A percentile compares a stretch with the other conserved stretches of the same genome.
phyloP scores from a whole-genome alignment of 1,139 yeast species.

The Candida sanyaensis region DNA sequence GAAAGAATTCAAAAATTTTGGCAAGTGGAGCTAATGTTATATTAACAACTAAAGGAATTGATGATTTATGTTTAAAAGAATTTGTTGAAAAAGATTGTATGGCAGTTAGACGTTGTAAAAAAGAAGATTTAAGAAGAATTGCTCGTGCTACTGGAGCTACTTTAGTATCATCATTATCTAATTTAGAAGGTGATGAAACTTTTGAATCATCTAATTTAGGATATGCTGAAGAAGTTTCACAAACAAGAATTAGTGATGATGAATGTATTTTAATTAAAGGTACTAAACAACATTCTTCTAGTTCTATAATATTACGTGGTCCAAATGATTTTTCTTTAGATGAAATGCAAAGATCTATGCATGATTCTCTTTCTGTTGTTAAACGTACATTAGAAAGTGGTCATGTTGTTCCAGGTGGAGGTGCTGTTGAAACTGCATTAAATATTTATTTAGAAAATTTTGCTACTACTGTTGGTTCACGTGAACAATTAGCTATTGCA shows the following conservation, averaged over 20 bases:
- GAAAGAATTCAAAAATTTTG: conserved; percentile 86
- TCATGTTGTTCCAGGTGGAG: conserved; percentile 96
- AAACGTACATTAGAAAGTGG: conserved; percentile 97
- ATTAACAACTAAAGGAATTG: conserved; percentile 96
- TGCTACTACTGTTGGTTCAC: conserved; percentile 96
- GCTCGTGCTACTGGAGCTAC: conserved; percentile 99
- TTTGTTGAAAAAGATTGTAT: conserved; percentile 95
- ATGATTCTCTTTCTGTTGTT: conserved; percentile 92
- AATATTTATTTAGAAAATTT: conserved; percentile 94
- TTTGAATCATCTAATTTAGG: conserved; percentile 89
- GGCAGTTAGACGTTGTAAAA: conserved; percentile 98
- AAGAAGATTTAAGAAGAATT: conserved; percentile 93
- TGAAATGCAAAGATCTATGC: conserved; percentile 97
- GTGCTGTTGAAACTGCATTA: conserved; percentile 96
- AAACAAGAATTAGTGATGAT: conserved; percentile 91
- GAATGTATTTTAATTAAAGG: conserved; percentile 96
- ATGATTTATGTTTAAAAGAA: conserved; percentile 92
- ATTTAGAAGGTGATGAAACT: conserved; percentile 96
- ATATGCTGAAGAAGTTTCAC: conserved; percentile 87
- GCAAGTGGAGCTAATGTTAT: conserved; percentile 96
- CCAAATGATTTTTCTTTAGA: conserved; percentile 95
- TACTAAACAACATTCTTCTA: conserved; percentile 88
- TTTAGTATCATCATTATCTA: conserved; percentile 80
- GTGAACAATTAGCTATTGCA: conserved; percentile 97
- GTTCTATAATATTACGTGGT: conserved; percentile 92